These are phyloP conservation scores for Fraxinus cuspidata DNA, from an alignment of 257 asterid genomes.

Conservation along the genomic window DNA sequence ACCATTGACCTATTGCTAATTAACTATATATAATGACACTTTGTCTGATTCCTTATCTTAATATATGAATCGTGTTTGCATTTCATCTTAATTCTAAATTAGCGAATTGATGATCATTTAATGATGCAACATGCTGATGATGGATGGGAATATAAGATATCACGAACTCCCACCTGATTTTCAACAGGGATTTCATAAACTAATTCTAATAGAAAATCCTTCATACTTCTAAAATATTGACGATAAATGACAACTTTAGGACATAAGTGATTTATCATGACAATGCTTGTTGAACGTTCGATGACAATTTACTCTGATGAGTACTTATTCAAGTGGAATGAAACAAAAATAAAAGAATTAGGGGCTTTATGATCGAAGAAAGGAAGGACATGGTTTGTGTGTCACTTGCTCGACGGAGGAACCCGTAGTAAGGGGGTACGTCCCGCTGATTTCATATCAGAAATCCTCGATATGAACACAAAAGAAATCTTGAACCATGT, in stretches of 20 bases:
- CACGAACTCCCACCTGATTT: background rate
- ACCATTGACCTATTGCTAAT: no score
- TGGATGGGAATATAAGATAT: background rate
- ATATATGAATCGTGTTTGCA: no score
- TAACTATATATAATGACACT: no score
- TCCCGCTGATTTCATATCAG: background rate
- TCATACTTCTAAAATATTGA: no score
- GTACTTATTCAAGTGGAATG: background rate
- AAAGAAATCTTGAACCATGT: slow-evolving; percentile 17
- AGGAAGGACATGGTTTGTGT: slow-evolving; percentile 21
- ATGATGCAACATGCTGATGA: background rate
- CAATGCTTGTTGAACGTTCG: background rate
- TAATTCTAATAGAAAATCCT: background rate
- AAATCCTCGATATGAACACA: slow-evolving; percentile 7
- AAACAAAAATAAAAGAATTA: slow-evolving; percentile 15
- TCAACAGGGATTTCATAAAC: background rate
- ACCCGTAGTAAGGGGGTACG: background rate
- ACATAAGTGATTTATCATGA: background rate
- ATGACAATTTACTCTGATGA: no score
- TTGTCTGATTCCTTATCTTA: no score
- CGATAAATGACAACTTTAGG: background rate
- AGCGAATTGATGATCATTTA: background rate
- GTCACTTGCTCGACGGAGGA: slow-evolving; percentile 8
- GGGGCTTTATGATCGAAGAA: slow-evolving; percentile 17
- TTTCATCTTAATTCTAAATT: background rate